Base-by-base conservation (phyloP, 345 rosid species). In the Kandelia obovata region DNA sequence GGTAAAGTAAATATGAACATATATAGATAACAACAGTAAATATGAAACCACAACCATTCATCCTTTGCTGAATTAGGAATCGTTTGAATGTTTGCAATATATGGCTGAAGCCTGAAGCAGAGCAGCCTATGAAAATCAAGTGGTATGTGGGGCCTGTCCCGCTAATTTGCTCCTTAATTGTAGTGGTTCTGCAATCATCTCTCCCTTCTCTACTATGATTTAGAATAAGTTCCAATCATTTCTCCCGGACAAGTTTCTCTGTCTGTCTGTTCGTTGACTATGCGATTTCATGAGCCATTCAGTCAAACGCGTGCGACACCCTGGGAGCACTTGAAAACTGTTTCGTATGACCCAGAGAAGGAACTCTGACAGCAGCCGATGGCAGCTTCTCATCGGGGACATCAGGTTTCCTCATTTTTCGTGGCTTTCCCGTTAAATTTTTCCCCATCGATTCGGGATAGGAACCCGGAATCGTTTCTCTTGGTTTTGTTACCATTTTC, bases 281-380 rank as follows among this genome's bases (percentile, higher is more conserved):
- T 55, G 17, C 60, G 16, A 16, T 47, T 11, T 55, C 69, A 8
- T 25, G 28, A 49, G 61, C 70, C 68, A 53, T 34, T 75, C 76
- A 64, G 34, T 82, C 79, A n/a, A 82, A 82, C 32, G 61, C 30
- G 5, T 66, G 27, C 6, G 80, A 51, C 19, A 15, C 70, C 6
- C 79, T 62, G 1, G 82, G 70, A 5, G 78, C 63, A 5, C 85
- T 73, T 9, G 82, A 9, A 35, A 75, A 76, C 53, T 65, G 61
- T 26, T 53, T 79, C 66, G 75, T 28, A 1, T 68, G 66, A 1
- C 71, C 65, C 61, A 73, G 57, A 25, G 75, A 61, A 8, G 76
- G 77, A 10, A 31, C 59, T 15, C 28, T 53, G 13, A 37, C 69
- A 21, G 7, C 60, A 30, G 32, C 62, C 8, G 4, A 5, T 8